Conservation (phyloP, 768 basidiomycete genomes). For the Suillus variegatus region DNA sequence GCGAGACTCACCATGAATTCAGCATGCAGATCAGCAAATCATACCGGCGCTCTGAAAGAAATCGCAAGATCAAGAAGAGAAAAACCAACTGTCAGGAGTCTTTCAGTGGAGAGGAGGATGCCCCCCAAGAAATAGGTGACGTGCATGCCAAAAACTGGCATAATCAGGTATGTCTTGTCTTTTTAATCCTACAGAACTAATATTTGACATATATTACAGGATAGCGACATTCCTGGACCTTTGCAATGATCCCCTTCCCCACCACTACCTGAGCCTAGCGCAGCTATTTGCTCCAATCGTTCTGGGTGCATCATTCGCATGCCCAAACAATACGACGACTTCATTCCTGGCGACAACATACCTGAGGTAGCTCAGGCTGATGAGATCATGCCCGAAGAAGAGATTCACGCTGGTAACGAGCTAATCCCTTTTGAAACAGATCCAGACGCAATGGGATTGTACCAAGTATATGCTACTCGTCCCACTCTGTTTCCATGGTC, state of each 20-base stretch:
- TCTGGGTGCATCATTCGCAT: background rate
- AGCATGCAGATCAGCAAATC: background rate
- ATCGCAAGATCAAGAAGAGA: background rate
- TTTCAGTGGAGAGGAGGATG: background rate
- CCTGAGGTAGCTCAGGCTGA: background rate
- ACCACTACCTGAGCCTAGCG: no score
- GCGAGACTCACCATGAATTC: background rate
- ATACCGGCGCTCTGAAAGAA: background rate
- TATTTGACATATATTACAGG: background rate
- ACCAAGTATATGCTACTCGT: slow-evolving; percentile 7
- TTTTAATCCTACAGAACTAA: background rate
- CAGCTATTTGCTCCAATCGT: background rate
- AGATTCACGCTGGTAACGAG: background rate
- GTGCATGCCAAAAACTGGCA: background rate
- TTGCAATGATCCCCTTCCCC: no score
- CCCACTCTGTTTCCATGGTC: background rate
- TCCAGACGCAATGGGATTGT: slow-evolving; percentile 8
- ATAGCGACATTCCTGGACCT: background rate
- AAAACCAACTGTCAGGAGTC: background rate
- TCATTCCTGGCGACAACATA: background rate
- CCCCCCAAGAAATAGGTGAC: background rate
- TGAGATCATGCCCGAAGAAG: background rate
- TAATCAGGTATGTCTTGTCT: background rate
- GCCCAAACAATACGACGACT: slow-evolving; percentile 4
- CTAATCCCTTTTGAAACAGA: background rate